Base-by-base conservation (phyloP, 371 early-diverging fungal species). In the Apophysomyces ossiformis region DNA sequence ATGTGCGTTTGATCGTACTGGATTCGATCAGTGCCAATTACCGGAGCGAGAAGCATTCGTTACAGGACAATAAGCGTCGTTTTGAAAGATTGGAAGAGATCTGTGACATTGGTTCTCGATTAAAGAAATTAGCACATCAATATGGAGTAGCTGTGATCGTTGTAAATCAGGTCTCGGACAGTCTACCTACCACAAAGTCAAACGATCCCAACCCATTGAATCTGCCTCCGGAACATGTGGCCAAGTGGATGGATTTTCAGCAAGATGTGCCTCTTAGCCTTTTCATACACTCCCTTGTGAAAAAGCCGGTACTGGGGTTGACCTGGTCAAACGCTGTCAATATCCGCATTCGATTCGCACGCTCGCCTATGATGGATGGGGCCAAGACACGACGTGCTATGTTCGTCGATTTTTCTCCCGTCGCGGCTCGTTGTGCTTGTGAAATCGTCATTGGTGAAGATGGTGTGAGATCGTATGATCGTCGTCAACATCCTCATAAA, bases 11-110 rank as follows among this genome's bases (percentile, higher is more conserved):
- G 26, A 77, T 96, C 16, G 84, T 96, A 8, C 81, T 96, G 38
- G 96, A 96, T 73, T 93, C 95, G 0, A 89, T 96, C n/a, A 85
- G 93, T 15, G 89, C 93, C 7, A 85, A 88, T 39, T 89, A 93
- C 69, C 85, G 93, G 18, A 83, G 87, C 41, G 87, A 85, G 37
- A 72, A 70, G 3, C 13, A 72, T 0, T 47, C 50, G 45, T 41
- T 70, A 9, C 26, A 61, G 15, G 39, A 69, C 15, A 60, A 43
- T 15, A 59, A 65, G 3, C 63, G 58, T 2, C 38, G 68, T n/a
- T 79, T 79, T 32, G 75, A 85, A 26, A 79, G 87, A 11, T 79
- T 87, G 56, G 66, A 76, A 1, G 78, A 84, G 21, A 75, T 93
- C 7, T 82, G 89, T 43, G 84, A 85, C 58, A 63, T 92, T 37